Base-by-base conservation (phyloP, 768 basidiomycete genomes). In the Candolleomyces eurysporus region DNA sequence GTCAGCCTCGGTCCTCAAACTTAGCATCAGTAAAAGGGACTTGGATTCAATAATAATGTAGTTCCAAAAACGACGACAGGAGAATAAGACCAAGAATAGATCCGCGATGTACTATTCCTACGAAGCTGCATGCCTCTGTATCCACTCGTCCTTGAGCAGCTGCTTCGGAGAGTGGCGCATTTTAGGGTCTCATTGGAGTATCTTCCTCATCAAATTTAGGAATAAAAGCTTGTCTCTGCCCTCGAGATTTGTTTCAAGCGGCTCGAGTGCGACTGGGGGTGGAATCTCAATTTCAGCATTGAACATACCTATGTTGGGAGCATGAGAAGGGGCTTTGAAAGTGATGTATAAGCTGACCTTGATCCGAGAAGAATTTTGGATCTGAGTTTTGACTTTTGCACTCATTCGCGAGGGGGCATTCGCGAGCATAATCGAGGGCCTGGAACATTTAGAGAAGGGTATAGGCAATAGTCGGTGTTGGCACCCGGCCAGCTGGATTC, bases 161-260 rank as follows among this genome's bases (percentile, higher is more conserved):
- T 64, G 17, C 39, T 59, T 58, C 17, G 63, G 43, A n/a, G 7
- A 59, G 11, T 32, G 17, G 19, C 63, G 16, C 14, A 61, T 48
- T 50, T 64, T 39, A 21, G 60, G 63, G 5, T 59, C 31, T 60
- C 63, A 64, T 48, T 59, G n/a, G n/a, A 64, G 57, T 51, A 64
- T 64, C 39, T 56, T 61, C 16, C 61, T 16, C 17, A 50, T 21
- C 39, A 64, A 64, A 19, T 32, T 7, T 19, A 64, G 31, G 40
- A 64, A 64, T 8, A 61, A n/a, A 17, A 21, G 21, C 26, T 61
- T 61, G 0, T 61, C 51, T 46, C 11, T 5, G 5, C 61, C 57
- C 30, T 58, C 17, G 11, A 64, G n/a, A 9, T 22, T 9, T 21
- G 17, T 51, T 16, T 56, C 60, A 5, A 26, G 11, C 5, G 50